A percentile compares a stretch with the other conserved stretches of the same genome.
phyloP scores from a whole-genome alignment of 2,329 filamentous ascomycete genomes.

The Colletotrichum lupini region DNA sequence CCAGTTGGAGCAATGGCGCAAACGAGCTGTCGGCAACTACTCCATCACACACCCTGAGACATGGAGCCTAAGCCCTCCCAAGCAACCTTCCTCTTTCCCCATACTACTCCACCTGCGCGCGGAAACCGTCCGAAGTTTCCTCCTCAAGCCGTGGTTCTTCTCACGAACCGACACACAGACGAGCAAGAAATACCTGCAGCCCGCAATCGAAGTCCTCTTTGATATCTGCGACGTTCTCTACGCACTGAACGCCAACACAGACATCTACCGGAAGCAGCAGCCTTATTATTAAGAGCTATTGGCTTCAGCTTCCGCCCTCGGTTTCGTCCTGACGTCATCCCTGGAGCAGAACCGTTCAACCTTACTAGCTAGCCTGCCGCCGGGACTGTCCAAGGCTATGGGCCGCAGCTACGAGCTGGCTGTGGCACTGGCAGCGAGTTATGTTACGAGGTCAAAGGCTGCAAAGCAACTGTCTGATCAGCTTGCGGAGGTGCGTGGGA shows the following conservation, averaged over 20 bases:
- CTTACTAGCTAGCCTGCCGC: neutral
- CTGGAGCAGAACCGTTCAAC: neutral
- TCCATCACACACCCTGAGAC: neutral
- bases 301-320: neutral
- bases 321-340: neutral
- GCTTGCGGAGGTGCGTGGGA: neutral
- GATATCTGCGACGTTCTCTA: constrained; percentile 2
- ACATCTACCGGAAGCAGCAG: constrained; percentile 10
- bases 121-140: neutral
- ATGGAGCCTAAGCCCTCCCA: neutral
- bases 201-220: constrained; percentile 1
- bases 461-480: neutral
- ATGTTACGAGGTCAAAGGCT: neutral
- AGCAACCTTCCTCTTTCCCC: neutral
- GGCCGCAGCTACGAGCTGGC: neutral
- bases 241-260: constrained; percentile 2
- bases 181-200: neutral
- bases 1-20: constrained; percentile 41
- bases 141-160: neutral
- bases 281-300: constrained; percentile 1
- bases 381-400: neutral
- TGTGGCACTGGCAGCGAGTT: neutral
- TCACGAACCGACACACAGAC: neutral
- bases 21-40: constrained; percentile 36
- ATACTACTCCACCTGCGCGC: neutral